Percentiles rank a stretch among this genome's conserved stretches.
These are phyloP conservation scores for Zymoseptoria brevis DNA, from an alignment of 2,329 filamentous ascomycete genomes.

Conservation along the genomic window DNA sequence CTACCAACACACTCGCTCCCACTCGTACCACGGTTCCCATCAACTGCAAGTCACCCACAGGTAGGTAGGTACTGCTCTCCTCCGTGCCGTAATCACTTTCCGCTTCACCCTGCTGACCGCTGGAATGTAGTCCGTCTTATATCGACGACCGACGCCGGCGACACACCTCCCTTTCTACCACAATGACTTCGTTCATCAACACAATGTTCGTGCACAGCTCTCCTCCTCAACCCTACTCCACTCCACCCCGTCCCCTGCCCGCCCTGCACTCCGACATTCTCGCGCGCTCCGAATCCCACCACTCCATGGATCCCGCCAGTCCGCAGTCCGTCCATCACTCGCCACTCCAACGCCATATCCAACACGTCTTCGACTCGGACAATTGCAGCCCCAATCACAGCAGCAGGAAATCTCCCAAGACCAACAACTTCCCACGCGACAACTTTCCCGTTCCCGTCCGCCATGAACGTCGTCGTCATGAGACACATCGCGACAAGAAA, in stretches of 20 bases:
- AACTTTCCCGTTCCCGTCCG: conserved; percentile 13
- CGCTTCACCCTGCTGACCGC: background rate
- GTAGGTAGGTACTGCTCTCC: background rate
- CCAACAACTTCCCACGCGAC: conserved; percentile 3
- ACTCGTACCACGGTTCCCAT: background rate
- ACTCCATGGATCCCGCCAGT: conserved; percentile 15
- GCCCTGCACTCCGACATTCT: conserved; percentile 37
- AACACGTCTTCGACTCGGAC: conserved; percentile 19
- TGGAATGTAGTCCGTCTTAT: background rate
- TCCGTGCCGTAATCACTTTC: background rate
- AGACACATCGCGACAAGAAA: conserved; percentile 15
- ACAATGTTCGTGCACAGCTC: conserved; percentile 60
- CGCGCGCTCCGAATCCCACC: conserved; percentile 33
- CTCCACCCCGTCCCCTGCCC: conserved; percentile 32
- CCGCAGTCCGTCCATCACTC: conserved; percentile 26
- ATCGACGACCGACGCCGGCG: too few species aligned
- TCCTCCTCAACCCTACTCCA: conserved; percentile 29
- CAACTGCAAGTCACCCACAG: background rate
- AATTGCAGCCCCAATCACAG: background rate
- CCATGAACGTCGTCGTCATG: conserved; percentile 18
- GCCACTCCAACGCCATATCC: conserved; percentile 28
- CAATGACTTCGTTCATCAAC: conserved; percentile 71
- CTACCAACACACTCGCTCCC: background rate
- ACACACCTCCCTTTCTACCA: conserved; percentile 12
- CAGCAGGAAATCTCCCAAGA: background rate